Conservation (phyloP, 2,329 filamentous ascomycete genomes). For the Verticillium albo-atrum region DNA sequence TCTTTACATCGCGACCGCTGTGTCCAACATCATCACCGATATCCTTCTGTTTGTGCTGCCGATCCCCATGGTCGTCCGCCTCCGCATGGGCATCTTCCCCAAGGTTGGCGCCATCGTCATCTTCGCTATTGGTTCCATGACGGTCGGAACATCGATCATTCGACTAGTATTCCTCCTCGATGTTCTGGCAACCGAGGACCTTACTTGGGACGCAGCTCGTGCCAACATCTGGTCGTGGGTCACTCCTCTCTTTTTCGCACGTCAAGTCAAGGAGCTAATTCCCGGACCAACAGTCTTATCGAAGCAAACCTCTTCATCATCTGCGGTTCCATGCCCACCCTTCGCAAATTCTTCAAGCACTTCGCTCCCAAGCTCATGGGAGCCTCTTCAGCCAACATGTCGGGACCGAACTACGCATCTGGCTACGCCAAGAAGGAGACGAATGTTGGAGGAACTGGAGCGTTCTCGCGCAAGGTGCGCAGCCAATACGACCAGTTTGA, state of each 20-base stretch:
- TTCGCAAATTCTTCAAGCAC: constrained; percentile 33
- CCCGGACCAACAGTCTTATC: constrained; percentile 18
- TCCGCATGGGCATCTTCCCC: constrained; percentile 39
- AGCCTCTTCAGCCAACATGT: neutral
- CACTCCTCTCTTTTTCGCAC: too few relatives aligned
- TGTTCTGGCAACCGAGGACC: constrained; percentile 3
- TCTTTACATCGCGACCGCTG: constrained; percentile 44
- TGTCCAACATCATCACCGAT: constrained; percentile 43
- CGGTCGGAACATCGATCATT: constrained; percentile 6
- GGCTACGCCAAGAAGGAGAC: neutral
- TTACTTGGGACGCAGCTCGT: constrained; percentile 8
- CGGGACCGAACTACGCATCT: neutral
- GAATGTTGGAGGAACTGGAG: neutral
- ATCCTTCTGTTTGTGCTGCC: constrained; percentile 41
- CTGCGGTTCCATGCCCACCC: constrained; percentile 33
- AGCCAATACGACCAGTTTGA: constrained; percentile 9
- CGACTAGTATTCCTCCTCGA: constrained; percentile 4
- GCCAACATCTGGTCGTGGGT: constrained; percentile 10
- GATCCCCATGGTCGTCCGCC: constrained; percentile 36
- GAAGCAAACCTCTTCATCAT: constrained; percentile 35
- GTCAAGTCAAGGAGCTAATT: neutral
- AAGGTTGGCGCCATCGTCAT: constrained; percentile 39
- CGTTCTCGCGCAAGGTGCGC: neutral
- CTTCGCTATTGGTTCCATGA: constrained; percentile 36
- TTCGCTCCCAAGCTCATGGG: constrained; percentile 27